Base-by-base conservation (phyloP, 1,284 basidiomycete species). In the Prillingera fragicola region DNA sequence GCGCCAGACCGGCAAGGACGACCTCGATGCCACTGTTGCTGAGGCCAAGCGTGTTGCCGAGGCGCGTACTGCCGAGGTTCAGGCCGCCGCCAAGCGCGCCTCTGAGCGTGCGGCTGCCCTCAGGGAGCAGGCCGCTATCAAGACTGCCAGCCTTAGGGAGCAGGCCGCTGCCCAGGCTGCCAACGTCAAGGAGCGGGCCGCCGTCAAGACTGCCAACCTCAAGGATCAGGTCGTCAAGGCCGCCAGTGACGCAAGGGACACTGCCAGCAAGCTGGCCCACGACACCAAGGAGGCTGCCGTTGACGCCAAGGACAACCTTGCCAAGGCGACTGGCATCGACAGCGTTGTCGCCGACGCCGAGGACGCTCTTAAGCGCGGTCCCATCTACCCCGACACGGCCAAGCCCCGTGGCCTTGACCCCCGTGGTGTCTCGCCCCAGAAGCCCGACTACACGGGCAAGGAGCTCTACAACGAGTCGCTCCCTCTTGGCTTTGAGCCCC, bases 401-500 rank as follows among this genome's bases (percentile, higher is more conserved):
- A 49, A 48, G 50, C 56, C 47, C 10, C 56, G 70, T 21, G 58
- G 65, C 8, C 63, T 70, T 31, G 71, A 69, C 33, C 67, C 62
- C 21, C 63, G 61, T 43, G 61, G 70, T 7, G 69, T 70, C 39
- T 70, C 65, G 28, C 66, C 57, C 17, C 49, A 57, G 37, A 55
- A 56, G 44, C 63, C 63, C 45, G 54, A 58, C 18, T 48, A 49
- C 51, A 61, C 62, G 46, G 66, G 67, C 27, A 73, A 77, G 44
- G 74, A 78, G 50, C 70, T 85, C 22, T 92, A 91, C 64, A 71
- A 73, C 31, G 65, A 69, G 27, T 80, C 84, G n/a, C 77, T 95
- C 27, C 91, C 90, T 18, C 72, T 96, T 43, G 91, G 90, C 7
- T 87, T 86, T 63, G 89, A 95, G 67, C 86, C 85, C 14, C 90